Evolutionary conservation across 2,329 filamentous ascomycete genomes (phyloP), one percentile per base, ranked within the genome.

Genomic region (Pezicula radicicola): DNA sequence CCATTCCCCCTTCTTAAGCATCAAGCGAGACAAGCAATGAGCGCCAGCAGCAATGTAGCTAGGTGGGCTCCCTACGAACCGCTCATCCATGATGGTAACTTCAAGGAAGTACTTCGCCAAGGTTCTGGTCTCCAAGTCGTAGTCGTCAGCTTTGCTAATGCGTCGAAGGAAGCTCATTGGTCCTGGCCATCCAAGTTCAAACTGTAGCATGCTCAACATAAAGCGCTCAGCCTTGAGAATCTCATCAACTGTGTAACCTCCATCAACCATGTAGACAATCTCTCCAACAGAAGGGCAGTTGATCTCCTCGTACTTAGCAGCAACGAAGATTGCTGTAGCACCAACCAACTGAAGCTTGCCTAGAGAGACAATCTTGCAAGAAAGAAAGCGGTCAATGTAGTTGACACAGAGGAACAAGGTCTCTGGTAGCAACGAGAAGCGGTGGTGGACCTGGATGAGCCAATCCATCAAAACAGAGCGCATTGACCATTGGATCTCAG

Each of bases 401-500:
- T 99, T 99, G 73, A 96, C 89, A 25, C 88, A 89, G 52, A 97
- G 82, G 74, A 96, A 99, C 6, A 99, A 77, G 0, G 94, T 99
- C 76, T 99, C 94, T 0, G 93, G 93, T 8, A 97, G 82, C 27
- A 99, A 81, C 35, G 81, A 84, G 74, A 99, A 99, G 35, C 94
- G 89, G 62, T 87, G 84, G 69, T 99, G 94, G 28, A 99, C 94
- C 70, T 99, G 92, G 44, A 97, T 88, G 41, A 99, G 79, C 94
- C 94, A 99, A 70, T 97, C 94, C 85, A 99, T 95, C 50, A 99
- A 79, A 19, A 97, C 91, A 6, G 91, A 88, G 44, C 94, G 90
- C 94, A 97, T 99, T 3, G 92, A 96, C 94, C 94, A 99, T 68
- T 96, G 90, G 52, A 99, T 95, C 70, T 97, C 93, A n/a, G 88